phyloP scores from a whole-genome alignment of 2,329 filamentous ascomycete species.

The Cladosporium sp. region DNA sequence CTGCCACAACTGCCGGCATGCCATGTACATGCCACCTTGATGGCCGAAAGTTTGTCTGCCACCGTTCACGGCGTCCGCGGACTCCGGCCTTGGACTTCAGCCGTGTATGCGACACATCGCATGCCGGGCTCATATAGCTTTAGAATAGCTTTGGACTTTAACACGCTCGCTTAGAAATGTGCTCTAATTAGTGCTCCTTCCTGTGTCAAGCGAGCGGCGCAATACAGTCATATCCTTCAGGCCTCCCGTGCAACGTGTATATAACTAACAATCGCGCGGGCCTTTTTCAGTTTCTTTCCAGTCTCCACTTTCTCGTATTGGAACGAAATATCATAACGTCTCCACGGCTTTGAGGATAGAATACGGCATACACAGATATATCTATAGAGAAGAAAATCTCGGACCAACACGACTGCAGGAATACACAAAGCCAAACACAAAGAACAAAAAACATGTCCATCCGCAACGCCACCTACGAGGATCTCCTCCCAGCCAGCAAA shows the following conservation, averaged over 20 bases:
- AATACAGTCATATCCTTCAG: background rate
- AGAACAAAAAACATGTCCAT: conserved; percentile 27
- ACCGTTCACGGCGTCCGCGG: background rate
- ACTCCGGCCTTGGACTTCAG: background rate
- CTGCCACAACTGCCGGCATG: background rate
- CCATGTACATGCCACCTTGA: background rate
- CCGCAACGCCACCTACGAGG: conserved; percentile 31
- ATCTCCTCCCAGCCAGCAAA: conserved; percentile 32
- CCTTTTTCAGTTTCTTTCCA: background rate
- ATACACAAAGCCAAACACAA: background rate
- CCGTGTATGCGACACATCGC: background rate
- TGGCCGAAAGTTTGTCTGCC: background rate
- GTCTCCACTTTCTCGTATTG: background rate
- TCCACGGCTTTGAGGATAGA: background rate
- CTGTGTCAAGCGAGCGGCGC: background rate
- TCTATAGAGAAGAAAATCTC: background rate
- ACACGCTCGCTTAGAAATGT: background rate
- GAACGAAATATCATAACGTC: background rate
- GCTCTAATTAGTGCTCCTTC: background rate
- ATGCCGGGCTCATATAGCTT: background rate
- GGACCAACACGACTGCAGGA: background rate
- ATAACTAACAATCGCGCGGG: background rate
- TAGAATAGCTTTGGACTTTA: background rate
- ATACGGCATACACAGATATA: background rate
- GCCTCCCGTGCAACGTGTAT: background rate